Base-by-base conservation (phyloP, 345 rosid genomes). In the Acer negundo region DNA sequence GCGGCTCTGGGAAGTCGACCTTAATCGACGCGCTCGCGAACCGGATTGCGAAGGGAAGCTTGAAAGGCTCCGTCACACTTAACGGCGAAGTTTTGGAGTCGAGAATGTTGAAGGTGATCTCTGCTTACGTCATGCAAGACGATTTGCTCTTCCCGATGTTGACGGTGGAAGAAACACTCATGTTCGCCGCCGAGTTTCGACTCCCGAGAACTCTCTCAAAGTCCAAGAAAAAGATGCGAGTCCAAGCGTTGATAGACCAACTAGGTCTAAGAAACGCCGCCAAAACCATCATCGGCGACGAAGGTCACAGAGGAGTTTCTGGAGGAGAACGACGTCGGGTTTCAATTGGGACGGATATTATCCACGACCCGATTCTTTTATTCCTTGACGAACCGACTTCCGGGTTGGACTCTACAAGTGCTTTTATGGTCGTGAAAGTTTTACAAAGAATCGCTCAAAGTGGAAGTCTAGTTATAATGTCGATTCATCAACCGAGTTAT, bases 341-440 rank as follows among this genome's bases (percentile, higher is more conserved):
- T 20, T 95, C 99, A 0, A 95, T 95, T 1, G 99, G 99, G 3
- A 95, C 82, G 26, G 99, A 95, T 69, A 92, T 95, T 38, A 90
- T 95, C 55, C 99, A 95, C 13, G 99, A 95, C 22, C 99, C 98
- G 1, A 93, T 95, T 12, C 53, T 95, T 11, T 88, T 95, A 20
- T 91, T 95, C 78, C 91, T 95, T 11, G 99, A 95, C 28, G 99
- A 95, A 70, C 99, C 98, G 3, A 95, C 99, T 49, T 95, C 99
- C 0, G 99, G 99, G 2, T 84, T 95, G 56, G 99, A 95, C 76
- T 95, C 99, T 4, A 93, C 99, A 4, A 93, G 97, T 42, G 99
- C 99, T 3, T 93, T 81, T 83, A 92, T 91, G 98, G 99, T 95
- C 58, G 98, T 96, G n/a, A 96, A 94, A 62, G 99, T 96, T 0